Evolutionary conservation across 148 eudicot species (phyloP), one percentile per base, ranked within the genome.

Genomic region (Fagopyrum tataricum): DNA sequence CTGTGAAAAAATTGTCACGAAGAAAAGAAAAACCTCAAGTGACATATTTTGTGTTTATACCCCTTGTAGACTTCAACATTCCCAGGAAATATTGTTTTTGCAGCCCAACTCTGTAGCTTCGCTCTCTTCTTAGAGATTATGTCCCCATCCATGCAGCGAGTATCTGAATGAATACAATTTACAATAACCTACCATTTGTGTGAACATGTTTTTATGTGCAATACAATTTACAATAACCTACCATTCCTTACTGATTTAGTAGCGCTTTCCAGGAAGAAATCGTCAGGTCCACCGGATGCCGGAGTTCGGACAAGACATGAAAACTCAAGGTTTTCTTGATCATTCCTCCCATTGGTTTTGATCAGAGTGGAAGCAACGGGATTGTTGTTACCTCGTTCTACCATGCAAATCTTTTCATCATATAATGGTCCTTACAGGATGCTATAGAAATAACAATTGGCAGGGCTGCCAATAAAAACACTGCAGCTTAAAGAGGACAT

Each of bases 81-180:
- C 44, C 80, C 88, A 70, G 80, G 83, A 55, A 67, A 85, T 71
- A 82, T 78, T 68, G 83, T 78, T 73, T 84, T 81, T 46, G 76
- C 81, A 64, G 79, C 88, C 87, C 75, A 80, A 69, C 78, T 89
- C 51, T 43, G 83, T 76, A 94, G 73, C 77, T 76, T 88, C 44
- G 58, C 79, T 82, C 97, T 85, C 81, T 88, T 89, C 75, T 73
- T 79, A 71, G 82, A 73, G 86, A 91, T 87, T 40, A 88, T 69
- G 53, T 89, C 96, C 73, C 77, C 84, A 67, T 80, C 85, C 76
- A 55, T 58, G 78, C 51, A 20, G 72, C 81, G 83, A 64, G 44
- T 73, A 41, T 80, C 92, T 89, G 78, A 76, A 67, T 37, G 10
- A 20, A 44, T 46, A 47, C 73, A 76, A 24, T n/a, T n/a, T n/a